Percentiles rank a stretch among this genome's conserved stretches.
Evolutionary conservation across 139 green algal genomes (phyloP).

Genomic region (Micractinium conductrix): DNA sequence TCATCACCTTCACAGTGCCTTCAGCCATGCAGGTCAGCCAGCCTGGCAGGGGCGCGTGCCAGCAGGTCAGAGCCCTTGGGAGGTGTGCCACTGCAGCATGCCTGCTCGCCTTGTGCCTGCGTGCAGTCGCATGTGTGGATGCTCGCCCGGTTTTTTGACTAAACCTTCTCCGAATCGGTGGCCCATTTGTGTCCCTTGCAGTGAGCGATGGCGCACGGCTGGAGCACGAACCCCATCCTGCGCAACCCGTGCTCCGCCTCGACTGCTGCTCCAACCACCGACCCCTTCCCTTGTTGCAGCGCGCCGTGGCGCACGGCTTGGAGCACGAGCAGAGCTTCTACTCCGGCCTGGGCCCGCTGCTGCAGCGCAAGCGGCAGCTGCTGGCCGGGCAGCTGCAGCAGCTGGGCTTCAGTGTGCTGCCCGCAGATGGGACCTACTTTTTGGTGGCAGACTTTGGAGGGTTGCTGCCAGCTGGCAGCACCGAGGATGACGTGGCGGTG

Average conservation of each 20-base stretch:
- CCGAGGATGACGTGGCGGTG: constrained; percentile 38
- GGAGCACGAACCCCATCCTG: not conserved
- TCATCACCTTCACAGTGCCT: constrained; percentile 84
- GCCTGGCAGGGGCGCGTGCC: no score
- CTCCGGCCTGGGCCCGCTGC: constrained; percentile 53
- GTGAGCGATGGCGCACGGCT: no score
- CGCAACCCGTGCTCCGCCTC: not conserved
- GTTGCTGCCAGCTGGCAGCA: constrained; percentile 33
- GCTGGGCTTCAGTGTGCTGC: constrained; percentile 67
- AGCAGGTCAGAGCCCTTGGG: no score
- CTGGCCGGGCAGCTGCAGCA: constrained; percentile 52
- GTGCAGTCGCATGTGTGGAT: no score
- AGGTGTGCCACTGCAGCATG: no score
- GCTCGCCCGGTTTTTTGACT: no score
- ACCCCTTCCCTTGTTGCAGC: constrained; percentile 37
- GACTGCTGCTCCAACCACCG: no score
- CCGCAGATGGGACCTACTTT: constrained; percentile 77
- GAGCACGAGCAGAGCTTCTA: constrained; percentile 73
- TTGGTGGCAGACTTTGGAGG: constrained; percentile 68
- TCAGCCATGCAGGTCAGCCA: constrained; percentile 55
- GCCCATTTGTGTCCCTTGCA: no score
- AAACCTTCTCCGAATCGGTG: no score
- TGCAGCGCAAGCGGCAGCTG: constrained; percentile 59
- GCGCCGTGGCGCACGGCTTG: constrained; percentile 74
- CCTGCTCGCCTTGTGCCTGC: no score